Percentiles rank a stretch among this genome's conserved stretches.
phyloP scores from a whole-genome alignment of 371 early-diverging fungal species.

The Mortierella sp. region DNA sequence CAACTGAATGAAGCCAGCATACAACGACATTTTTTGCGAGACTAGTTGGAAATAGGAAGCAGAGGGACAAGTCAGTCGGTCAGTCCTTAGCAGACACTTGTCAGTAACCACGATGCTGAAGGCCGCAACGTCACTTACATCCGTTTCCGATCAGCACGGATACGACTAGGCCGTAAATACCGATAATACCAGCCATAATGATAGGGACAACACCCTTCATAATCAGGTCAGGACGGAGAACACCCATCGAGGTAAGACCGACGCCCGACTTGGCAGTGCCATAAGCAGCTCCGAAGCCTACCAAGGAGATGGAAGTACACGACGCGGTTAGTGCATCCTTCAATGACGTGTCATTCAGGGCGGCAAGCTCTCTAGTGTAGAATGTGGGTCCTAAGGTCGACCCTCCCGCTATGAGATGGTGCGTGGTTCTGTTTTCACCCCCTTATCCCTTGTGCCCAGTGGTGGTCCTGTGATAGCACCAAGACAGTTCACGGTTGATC shows the following conservation, averaged over 20 bases:
- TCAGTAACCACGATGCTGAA: no score
- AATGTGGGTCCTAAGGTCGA: no score
- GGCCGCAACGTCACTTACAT: constrained; percentile 61
- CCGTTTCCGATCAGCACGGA: constrained; percentile 83
- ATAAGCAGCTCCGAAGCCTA: constrained; percentile 92
- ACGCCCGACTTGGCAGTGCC: constrained; percentile 94
- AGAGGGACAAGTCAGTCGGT: neutral
- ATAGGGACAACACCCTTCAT: constrained; percentile 91
- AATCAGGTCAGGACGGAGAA: constrained; percentile 88
- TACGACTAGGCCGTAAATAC: constrained; percentile 90
- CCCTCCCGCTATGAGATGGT: no score
- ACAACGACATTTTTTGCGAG: constrained; percentile 68
- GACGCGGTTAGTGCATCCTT: no score
- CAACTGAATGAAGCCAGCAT: constrained; percentile 84
- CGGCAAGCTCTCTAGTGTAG: no score
- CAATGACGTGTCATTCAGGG: no score
- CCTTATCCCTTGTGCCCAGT: no score
- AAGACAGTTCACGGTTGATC: no score
- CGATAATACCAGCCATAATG: constrained; percentile 96
- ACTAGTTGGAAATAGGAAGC: constrained; percentile 37
- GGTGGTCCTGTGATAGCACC: no score
- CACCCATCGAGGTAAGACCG: constrained; percentile 89
- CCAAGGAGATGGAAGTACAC: neutral
- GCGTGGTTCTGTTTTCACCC: no score
- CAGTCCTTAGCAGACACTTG: no score